These are phyloP conservation scores for Krasilnikovozyma curviuscula DNA, from an alignment of 768 basidiomycete genomes.

Conservation along the genomic window DNA sequence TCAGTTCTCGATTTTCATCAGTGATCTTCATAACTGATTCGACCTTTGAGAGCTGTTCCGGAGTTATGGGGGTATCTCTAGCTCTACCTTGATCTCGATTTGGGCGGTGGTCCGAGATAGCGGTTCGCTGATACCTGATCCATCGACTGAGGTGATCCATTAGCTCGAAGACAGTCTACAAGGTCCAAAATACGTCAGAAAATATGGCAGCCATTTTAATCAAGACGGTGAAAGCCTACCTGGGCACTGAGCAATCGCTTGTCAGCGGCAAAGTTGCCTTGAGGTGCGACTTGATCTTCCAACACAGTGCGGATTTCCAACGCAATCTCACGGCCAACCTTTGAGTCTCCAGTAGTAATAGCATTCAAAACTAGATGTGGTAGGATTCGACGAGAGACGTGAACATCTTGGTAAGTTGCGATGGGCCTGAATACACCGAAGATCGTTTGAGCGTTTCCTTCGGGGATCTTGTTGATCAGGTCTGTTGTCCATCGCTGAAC, in stretches of 20 bases:
- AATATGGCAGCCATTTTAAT: neutral
- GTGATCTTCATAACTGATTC: slow-evolving; percentile 68
- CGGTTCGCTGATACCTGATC: slow-evolving; percentile 56
- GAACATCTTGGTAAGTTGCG: slow-evolving; percentile 61
- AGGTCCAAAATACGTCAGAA: neutral
- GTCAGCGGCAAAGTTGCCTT: slow-evolving; percentile 44
- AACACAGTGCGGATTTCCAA: slow-evolving; percentile 62
- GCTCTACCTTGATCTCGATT: slow-evolving; percentile 28
- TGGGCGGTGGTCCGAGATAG: slow-evolving; percentile 38
- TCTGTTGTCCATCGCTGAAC: slow-evolving; percentile 71
- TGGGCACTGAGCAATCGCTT: slow-evolving; percentile 86
- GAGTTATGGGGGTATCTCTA: no score
- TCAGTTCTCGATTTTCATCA: slow-evolving; percentile 65
- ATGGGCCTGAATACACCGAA: slow-evolving; percentile 66
- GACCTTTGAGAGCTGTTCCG: slow-evolving; percentile 44
- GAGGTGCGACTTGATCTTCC: slow-evolving; percentile 57
- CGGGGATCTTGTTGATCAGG: slow-evolving; percentile 39
- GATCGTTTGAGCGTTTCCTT: slow-evolving; percentile 37
- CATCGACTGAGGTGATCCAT: slow-evolving; percentile 88
- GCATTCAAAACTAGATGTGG: slow-evolving; percentile 81
- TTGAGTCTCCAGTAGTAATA: slow-evolving; percentile 52
- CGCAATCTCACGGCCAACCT: slow-evolving; percentile 42
- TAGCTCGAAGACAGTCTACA: slow-evolving; percentile 73
- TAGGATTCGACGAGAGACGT: slow-evolving; percentile 76
- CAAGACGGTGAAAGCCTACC: slow-evolving; percentile 31